Percentiles rank a stretch among this genome's conserved stretches.
phyloP scores from a whole-genome alignment of 345 rosid genomes.

The Rhizophora mangle region DNA sequence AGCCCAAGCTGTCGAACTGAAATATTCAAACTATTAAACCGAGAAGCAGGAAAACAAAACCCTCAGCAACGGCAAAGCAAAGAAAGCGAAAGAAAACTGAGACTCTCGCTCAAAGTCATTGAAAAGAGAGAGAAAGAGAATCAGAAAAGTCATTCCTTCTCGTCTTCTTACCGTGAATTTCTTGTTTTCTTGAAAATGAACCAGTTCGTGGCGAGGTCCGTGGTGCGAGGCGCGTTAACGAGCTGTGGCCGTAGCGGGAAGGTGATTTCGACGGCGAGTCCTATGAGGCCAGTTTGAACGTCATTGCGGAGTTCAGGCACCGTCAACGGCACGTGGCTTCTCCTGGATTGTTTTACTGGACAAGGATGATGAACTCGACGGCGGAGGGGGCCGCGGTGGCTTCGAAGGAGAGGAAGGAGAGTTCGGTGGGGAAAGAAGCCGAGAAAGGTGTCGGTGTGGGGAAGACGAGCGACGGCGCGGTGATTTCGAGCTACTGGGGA shows the following conservation, averaged over 20 bases:
- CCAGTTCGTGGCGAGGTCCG: constrained; percentile 23
- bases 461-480: constrained; percentile 25
- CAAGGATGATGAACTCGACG: constrained; percentile 27
- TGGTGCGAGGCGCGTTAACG: constrained; percentile 24
- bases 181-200: constrained; percentile 26
- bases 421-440: constrained; percentile 16
- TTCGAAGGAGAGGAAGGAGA: neutral
- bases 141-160: neutral
- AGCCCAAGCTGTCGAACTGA: no score
- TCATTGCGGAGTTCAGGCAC: no score
- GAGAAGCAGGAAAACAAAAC: no score
- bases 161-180: no score
- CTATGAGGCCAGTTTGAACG: no score
- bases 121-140: no score
- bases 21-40: neutral
- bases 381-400: constrained; percentile 8
- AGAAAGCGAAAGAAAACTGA: no score
- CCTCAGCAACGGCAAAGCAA: no score
- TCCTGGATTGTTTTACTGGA: constrained; percentile 16
- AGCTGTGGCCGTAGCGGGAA: constrained; percentile 12
- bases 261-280: constrained; percentile 9
- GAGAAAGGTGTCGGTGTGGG: constrained; percentile 20
- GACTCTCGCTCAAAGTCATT: neutral
- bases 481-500: constrained; percentile 70
- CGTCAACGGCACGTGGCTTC: neutral